Conservation (phyloP, 116 monocot species). For the Trichopus zeylanicus region DNA sequence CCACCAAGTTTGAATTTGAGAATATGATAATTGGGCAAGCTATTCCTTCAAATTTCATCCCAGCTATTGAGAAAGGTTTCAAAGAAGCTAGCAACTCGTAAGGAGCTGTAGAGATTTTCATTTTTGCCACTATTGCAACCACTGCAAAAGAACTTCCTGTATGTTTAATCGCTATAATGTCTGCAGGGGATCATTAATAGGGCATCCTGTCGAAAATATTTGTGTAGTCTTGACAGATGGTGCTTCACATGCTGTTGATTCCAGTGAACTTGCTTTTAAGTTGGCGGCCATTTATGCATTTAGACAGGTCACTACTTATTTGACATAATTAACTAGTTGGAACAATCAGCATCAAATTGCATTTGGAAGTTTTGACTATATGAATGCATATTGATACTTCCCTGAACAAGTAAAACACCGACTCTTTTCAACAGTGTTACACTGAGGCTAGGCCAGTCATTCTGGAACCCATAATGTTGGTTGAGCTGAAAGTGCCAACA, state of each 20-base stretch:
- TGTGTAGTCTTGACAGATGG: conserved; percentile 95
- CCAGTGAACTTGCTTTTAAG: conserved; percentile 97
- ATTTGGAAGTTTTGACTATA: too few relatives aligned
- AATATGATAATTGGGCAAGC: conserved; percentile 93
- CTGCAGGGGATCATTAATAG: conserved; percentile 87
- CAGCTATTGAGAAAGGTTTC: conserved; percentile 96
- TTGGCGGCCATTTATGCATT: conserved; percentile 96
- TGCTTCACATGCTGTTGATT: conserved; percentile 83
- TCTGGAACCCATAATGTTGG: conserved; percentile 92
- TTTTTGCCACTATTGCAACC: not conserved
- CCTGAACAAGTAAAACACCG: too few relatives aligned
- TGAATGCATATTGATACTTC: too few relatives aligned
- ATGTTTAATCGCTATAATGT: not conserved
- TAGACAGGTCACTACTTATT: conserved; percentile 67
- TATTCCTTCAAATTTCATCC: conserved; percentile 70
- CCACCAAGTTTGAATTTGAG: conserved; percentile 90
- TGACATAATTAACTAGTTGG: too few relatives aligned
- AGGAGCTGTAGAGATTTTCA: conserved; percentile 17
- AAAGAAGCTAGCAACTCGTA: conserved; percentile 95
- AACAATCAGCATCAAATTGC: too few relatives aligned
- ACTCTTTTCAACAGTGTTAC: conserved; percentile 81
- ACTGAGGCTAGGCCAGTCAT: conserved; percentile 78
- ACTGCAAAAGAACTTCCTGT: not conserved
- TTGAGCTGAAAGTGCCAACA: conserved; percentile 88
- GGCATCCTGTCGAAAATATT: conserved; percentile 86